Percentiles rank a stretch among this genome's conserved stretches.
Evolutionary conservation across 495 filamentous ascomycete species (phyloP).

Genomic region (Mytilinidion resinicola): DNA sequence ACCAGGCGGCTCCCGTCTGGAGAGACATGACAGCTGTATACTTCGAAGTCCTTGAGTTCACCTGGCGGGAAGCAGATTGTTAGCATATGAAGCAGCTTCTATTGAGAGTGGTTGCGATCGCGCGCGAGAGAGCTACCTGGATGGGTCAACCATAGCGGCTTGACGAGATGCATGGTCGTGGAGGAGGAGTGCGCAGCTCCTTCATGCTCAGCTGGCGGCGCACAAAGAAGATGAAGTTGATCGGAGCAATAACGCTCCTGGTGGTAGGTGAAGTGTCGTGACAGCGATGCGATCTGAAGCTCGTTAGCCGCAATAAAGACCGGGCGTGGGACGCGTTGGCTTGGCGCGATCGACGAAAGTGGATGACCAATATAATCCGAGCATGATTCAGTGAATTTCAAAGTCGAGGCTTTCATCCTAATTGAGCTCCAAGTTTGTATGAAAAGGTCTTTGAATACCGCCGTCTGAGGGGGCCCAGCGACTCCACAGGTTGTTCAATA

Average conservation of each 20-base stretch:
- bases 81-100: neutral
- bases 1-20: conserved; percentile 87
- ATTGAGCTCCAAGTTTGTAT: too few species aligned
- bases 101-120: neutral
- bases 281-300: neutral
- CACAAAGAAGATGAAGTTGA: neutral
- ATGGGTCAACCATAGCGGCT: conserved; percentile 89
- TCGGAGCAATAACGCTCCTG: neutral
- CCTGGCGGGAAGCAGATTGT: conserved; percentile 42
- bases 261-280: conserved; percentile 1
- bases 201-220: conserved; percentile 7
- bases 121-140: conserved; percentile 52
- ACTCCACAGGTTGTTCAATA: too few species aligned
- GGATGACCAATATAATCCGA: too few species aligned
- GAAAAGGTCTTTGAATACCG: too few species aligned
- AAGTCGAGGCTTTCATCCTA: too few species aligned
- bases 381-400: too few species aligned
- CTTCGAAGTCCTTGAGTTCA: conserved; percentile 94
- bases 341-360: neutral
- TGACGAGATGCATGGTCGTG: conserved; percentile 74
- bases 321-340: neutral
- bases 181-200: neutral
- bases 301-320: neutral
- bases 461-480: too few species aligned
- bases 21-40: conserved; percentile 95